A percentile compares a stretch with the other conserved stretches of the same genome.
Evolutionary conservation across 176 grass and related monocot species (phyloP).

Genomic region (Oryza punctata): DNA sequence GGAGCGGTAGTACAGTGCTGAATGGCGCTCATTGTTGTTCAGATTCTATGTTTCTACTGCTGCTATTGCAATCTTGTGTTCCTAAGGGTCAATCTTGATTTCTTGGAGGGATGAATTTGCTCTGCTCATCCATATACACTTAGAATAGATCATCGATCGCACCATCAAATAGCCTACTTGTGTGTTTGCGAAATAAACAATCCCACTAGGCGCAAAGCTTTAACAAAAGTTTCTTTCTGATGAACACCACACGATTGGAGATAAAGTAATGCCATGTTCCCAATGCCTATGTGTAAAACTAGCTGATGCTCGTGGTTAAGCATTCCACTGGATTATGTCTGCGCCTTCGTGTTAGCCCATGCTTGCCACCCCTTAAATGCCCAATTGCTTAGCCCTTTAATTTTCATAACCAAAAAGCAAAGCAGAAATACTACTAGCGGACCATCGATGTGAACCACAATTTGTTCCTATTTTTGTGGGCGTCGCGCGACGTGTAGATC

Average conservation of each 20-base stretch:
- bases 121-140: not conserved
- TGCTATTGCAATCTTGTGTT: too few relatives aligned
- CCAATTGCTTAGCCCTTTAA: not conserved
- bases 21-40: not conserved
- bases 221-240: not conserved
- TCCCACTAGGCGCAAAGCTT: not conserved
- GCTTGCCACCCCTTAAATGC: not conserved
- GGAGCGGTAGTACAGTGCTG: not conserved
- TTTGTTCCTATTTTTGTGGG: not conserved
- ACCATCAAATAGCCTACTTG: not conserved
- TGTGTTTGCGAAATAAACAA: conserved; percentile 4
- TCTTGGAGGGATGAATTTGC: not conserved
- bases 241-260: not conserved
- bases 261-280: conserved; percentile 26
- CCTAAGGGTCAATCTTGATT: not conserved
- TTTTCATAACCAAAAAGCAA: not conserved
- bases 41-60: not conserved
- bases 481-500: not conserved
- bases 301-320: conserved; percentile 17
- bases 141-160: not conserved
- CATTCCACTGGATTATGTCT: not conserved
- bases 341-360: conserved; percentile 6
- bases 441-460: not conserved
- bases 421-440: not conserved
- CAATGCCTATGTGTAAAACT: conserved; percentile 23